Percentiles rank a stretch among this genome's conserved stretches.
These are phyloP conservation scores for Exobasidium rhododendri DNA, from an alignment of 1,284 basidiomycete genomes.

Conservation along the genomic window DNA sequence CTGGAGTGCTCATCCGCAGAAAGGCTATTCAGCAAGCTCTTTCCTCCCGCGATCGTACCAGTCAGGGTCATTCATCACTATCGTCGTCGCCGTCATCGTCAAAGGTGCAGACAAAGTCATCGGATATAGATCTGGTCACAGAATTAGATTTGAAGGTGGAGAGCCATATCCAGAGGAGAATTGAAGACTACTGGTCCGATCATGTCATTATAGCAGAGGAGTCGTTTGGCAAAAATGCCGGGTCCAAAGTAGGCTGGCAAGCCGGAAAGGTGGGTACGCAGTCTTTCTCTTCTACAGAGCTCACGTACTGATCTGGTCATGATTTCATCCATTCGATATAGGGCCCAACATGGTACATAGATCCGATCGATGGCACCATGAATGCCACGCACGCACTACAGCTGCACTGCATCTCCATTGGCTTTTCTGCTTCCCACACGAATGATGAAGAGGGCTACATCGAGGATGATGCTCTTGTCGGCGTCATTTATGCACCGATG, in stretches of 20 bases:
- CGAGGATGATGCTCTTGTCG: conserved; percentile 40
- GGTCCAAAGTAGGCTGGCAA: neutral
- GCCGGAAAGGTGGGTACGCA: neutral
- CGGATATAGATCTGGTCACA: conserved; percentile 19
- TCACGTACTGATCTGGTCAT: neutral
- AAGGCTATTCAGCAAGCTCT: neutral
- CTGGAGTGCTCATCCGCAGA: conserved; percentile 13
- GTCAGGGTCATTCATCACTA: neutral
- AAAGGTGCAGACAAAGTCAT: conserved; percentile 12
- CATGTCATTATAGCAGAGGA: conserved; percentile 19
- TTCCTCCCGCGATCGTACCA: neutral
- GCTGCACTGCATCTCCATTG: conserved; percentile 19
- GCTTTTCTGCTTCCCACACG: conserved; percentile 5
- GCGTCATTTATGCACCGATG: conserved; percentile 47
- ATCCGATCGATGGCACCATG: conserved; percentile 43
- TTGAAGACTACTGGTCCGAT: conserved; percentile 1
- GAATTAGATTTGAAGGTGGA: conserved; percentile 17
- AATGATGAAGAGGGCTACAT: neutral
- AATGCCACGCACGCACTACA: conserved; percentile 11
- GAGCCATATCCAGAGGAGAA: conserved; percentile 11
- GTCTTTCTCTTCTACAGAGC: neutral
- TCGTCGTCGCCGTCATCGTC: neutral
- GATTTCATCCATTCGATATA: conserved; percentile 6
- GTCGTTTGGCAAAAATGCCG: conserved; percentile 10
- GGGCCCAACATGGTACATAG: conserved; percentile 47